A percentile compares a stretch with the other conserved stretches of the same genome.
Evolutionary conservation across 495 filamentous ascomycete species (phyloP).

Genomic region (Lophium mytilinum): DNA sequence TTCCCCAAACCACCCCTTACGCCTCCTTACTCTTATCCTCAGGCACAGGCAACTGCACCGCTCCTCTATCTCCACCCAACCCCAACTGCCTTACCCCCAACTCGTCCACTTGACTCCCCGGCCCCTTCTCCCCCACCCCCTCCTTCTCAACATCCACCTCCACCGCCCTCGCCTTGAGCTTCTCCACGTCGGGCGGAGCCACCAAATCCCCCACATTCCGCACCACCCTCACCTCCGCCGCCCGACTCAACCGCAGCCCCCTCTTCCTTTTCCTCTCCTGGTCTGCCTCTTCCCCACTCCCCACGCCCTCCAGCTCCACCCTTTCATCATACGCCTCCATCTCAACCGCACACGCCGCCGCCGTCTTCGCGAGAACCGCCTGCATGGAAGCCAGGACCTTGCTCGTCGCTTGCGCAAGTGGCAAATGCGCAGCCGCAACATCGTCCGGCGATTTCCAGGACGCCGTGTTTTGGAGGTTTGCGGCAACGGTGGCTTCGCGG

Average conservation of each 20-base stretch:
- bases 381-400: constrained; percentile 94
- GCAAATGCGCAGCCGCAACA: constrained; percentile 53
- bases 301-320: constrained; percentile 24
- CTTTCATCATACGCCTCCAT: constrained; percentile 31
- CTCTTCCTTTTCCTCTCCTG: constrained; percentile 51
- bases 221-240: constrained; percentile 72
- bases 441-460: constrained; percentile 47
- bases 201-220: constrained; percentile 59
- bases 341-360: constrained; percentile 54
- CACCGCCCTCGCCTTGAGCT: constrained; percentile 48
- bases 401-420: constrained; percentile 72
- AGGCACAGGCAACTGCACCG: constrained; percentile 2
- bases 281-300: constrained; percentile 28
- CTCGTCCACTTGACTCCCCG: constrained; percentile 9
- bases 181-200: constrained; percentile 46
- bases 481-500: constrained; percentile 60
- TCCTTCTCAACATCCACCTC: constrained; percentile 16
- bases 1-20: too few relatives aligned
- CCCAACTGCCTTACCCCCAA: constrained; percentile 18
- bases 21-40: too few relatives aligned
- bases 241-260: constrained; percentile 61
- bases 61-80: background rate
- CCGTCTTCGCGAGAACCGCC: constrained; percentile 68
- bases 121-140: background rate
- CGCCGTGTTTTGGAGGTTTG: constrained; percentile 19